Conservation (phyloP, 2,329 filamentous ascomycete species). For the Penicillium digitatum region DNA sequence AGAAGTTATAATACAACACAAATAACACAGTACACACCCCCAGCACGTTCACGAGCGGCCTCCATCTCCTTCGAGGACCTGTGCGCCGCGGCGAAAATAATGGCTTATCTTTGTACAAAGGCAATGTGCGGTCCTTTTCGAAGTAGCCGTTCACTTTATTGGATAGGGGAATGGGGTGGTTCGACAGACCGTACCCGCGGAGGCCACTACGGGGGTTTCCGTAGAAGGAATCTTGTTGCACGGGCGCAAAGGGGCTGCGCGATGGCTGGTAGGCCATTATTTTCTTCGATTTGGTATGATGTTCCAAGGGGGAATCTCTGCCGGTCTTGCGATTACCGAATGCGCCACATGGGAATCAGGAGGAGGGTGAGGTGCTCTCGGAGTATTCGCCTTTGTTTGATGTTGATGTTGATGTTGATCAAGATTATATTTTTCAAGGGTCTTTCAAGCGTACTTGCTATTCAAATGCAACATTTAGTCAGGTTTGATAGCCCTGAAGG, state of each 20-base stretch:
- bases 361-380: neutral
- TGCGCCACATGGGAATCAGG: constrained; percentile 12
- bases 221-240: constrained; percentile 27
- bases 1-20: constrained; percentile 61
- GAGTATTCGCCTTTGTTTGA: neutral
- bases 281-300: constrained; percentile 1
- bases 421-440: neutral
- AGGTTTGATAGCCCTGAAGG: neutral
- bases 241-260: constrained; percentile 33
- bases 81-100: constrained; percentile 57
- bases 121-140: constrained; percentile 61
- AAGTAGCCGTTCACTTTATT: constrained; percentile 64
- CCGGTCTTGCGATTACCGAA: constrained; percentile 5
- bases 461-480: neutral
- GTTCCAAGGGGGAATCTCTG: constrained; percentile 1
- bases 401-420: neutral
- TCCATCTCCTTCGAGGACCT: constrained; percentile 58
- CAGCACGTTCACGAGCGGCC: constrained; percentile 58
- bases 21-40: constrained; percentile 53
- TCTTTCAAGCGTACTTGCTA: neutral
- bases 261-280: constrained; percentile 56
- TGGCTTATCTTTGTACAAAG: constrained; percentile 99
- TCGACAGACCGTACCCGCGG: constrained; percentile 37
- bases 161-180: constrained; percentile 50
- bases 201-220: constrained; percentile 31